Base-by-base conservation (phyloP, 768 basidiomycete species). In the Suillus brevipes region DNA sequence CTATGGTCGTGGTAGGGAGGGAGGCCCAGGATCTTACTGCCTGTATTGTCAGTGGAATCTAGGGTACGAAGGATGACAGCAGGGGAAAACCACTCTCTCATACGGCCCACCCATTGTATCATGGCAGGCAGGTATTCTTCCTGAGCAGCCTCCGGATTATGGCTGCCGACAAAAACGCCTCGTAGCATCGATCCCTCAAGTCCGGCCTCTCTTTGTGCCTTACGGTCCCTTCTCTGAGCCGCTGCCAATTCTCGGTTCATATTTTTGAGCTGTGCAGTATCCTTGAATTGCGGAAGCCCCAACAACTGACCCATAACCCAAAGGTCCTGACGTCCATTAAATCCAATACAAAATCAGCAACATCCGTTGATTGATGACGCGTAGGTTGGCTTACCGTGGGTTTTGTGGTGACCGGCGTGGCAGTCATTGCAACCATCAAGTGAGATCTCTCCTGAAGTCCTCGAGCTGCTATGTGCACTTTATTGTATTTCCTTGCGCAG, bases 41-140 rank as follows among this genome's bases (percentile, higher is more conserved):
- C 52, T 0, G 7, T 1, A 8, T 37, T 6, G 8, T 70, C 60
- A 0, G 64, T 4, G 0, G 62, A 70, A 7, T 70, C 28, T 0
- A 70, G 34, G 2, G 56, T 67, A 0, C 12, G 20, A 2, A n/a
- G 49, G 20, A 70, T 64, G 2, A 70, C n/a, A 23, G 60, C 16
- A 0, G 13, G 14, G 0, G 58, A 60, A n/a, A 68, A 68, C 0
- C 43, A 14, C 10, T 70, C 57, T 0, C 65, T 10, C n/a, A 70
- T 68, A 7, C 18, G 43, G 31, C 9, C 10, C 45, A 68, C 66
- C 34, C 47, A 64, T 0, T 49, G 6, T 60, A 10, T 47, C 45
- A 47, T 47, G 10, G 10, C 45, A 47, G 45, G 45, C n/a, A 47
- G 45, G 20, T 47, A 47, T 47, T 45, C 42, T 42, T 42, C 42